A percentile compares a stretch with the other conserved stretches of the same genome.
phyloP scores from a whole-genome alignment of 345 rosid genomes.

The Heritiera fomes region DNA sequence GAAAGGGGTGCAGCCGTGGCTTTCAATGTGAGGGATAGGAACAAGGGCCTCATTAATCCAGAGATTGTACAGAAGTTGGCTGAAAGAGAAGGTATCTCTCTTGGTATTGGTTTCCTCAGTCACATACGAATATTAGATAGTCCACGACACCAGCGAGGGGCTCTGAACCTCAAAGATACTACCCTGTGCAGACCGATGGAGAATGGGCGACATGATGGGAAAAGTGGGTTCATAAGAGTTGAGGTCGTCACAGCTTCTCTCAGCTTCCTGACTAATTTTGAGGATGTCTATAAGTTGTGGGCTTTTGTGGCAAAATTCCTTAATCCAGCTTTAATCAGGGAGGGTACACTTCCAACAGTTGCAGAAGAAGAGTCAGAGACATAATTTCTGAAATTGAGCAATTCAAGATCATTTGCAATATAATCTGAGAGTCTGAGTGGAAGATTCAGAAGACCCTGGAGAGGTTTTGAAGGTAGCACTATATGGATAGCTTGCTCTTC shows the following conservation, averaged over 20 bases:
- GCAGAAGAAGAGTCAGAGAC: constrained; percentile 66
- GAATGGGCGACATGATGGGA: constrained; percentile 57
- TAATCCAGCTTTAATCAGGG: constrained; percentile 63
- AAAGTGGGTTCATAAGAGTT: constrained; percentile 64
- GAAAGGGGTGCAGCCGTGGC: constrained; percentile 98
- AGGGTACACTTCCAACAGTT: constrained; percentile 74
- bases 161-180: constrained; percentile 52
- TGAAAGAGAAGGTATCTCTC: constrained; percentile 84
- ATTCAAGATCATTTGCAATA: constrained; percentile 12
- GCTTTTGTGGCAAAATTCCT: constrained; percentile 88
- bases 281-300: constrained; percentile 95
- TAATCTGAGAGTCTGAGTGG: constrained; percentile 33
- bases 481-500: constrained; percentile 33
- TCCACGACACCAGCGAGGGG: constrained; percentile 50
- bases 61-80: constrained; percentile 91
- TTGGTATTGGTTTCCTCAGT: constrained; percentile 89
- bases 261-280: constrained; percentile 91
- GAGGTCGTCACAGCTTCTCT: constrained; percentile 98
- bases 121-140: constrained; percentile 73
- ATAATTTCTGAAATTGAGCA: constrained; percentile 20
- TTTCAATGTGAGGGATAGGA: constrained; percentile 75
- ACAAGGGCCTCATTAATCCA: constrained; percentile 75
- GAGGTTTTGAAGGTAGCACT: constrained; percentile 17
- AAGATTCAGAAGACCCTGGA: constrained; percentile 30
- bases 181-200: constrained; percentile 72